Percentiles rank a stretch among this genome's conserved stretches.
These are phyloP conservation scores for Cryptococcus sp. DNA, from an alignment of 1,284 basidiomycete species.

Conservation along the genomic window DNA sequence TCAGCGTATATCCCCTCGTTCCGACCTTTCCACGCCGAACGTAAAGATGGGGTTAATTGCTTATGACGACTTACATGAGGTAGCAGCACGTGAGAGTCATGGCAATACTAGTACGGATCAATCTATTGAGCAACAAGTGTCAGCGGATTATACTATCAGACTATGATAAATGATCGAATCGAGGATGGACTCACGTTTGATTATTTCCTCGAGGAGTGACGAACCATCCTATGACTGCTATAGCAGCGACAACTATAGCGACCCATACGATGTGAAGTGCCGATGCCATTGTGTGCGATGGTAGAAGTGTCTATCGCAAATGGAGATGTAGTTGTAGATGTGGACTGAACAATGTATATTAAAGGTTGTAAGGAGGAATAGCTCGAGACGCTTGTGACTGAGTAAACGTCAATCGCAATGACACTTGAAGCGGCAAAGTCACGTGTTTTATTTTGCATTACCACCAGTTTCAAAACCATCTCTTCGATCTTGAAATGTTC, in stretches of 20 bases:
- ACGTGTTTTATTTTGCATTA: conserved; percentile 2
- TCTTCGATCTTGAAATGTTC: not conserved
- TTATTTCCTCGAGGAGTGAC: conserved; percentile 79
- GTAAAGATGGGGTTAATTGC: not conserved
- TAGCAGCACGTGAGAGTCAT: conserved; percentile 79
- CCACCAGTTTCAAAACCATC: no score
- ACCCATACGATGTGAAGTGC: conserved; percentile 47
- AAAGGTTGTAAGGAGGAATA: conserved; percentile 2
- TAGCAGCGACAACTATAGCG: conserved; percentile 52
- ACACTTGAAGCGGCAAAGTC: not conserved
- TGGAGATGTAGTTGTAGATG: not conserved
- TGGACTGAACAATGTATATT: not conserved
- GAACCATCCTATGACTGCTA: conserved; percentile 68
- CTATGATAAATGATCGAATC: not conserved
- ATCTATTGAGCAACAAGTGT: conserved; percentile 55
- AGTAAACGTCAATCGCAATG: not conserved
- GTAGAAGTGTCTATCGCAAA: not conserved
- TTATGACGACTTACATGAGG: conserved; percentile 61
- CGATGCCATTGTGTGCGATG: conserved; percentile 19
- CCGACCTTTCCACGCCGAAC: no score
- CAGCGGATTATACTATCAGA: not conserved
- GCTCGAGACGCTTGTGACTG: not conserved
- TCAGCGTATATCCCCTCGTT: not conserved
- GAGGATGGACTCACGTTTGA: conserved; percentile 74
- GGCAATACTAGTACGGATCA: conserved; percentile 74